Conservation (phyloP, 306 rosid species). For the Acacia melanoxylon region DNA sequence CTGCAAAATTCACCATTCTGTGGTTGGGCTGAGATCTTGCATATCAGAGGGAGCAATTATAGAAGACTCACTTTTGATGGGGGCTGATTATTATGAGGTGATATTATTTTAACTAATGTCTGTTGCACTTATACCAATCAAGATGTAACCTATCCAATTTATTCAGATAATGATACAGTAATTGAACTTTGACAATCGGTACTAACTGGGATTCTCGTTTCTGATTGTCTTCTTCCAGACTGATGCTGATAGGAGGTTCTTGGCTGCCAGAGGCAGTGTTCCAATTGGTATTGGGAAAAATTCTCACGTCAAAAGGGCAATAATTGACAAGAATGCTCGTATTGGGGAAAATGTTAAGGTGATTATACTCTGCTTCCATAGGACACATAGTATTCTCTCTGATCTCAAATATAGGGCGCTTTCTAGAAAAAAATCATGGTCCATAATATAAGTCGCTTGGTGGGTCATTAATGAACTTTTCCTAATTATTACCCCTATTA, state of each 20-base stretch:
- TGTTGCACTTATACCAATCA: not conserved
- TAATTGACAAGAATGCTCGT: conserved; percentile 97
- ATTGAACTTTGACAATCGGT: conserved; percentile 14
- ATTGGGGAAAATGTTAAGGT: conserved; percentile 94
- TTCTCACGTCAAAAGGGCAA: conserved; percentile 94
- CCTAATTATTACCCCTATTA: no score
- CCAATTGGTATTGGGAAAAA: conserved; percentile 91
- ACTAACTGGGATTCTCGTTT: conserved; percentile 14
- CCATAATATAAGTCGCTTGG: no score
- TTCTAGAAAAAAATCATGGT: no score
- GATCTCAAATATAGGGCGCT: no score
- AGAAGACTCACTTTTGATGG: conserved; percentile 94
- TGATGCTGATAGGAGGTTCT: conserved; percentile 77
- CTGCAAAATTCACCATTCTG: conserved; percentile 97
- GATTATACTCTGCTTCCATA: not conserved
- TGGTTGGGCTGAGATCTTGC: conserved; percentile 93
- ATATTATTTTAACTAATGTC: conserved; percentile 11
- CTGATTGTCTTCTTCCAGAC: conserved; percentile 57
- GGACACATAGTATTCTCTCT: no score
- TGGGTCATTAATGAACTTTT: no score
- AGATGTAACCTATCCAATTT: conserved; percentile 9
- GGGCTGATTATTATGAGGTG: conserved; percentile 99
- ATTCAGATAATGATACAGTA: not conserved
- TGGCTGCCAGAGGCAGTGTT: conserved; percentile 86
- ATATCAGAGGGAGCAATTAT: conserved; percentile 96